phyloP scores from a whole-genome alignment of 176 grass and related monocot genomes.

The Chloris gayana region DNA sequence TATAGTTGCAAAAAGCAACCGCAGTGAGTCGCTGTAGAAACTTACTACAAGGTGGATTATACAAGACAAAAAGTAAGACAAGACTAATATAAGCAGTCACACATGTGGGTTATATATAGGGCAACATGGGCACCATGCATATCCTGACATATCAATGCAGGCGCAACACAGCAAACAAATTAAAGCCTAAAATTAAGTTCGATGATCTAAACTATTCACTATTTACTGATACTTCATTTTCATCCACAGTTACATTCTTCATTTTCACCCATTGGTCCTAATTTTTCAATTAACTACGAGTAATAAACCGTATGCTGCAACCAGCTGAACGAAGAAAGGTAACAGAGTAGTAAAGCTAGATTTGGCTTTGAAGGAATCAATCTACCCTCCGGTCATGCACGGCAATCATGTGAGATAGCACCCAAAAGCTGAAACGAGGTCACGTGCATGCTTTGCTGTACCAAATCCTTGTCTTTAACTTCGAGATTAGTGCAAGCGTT shows the following conservation, averaged over 20 bases:
- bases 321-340: background rate
- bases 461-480: conserved; percentile 26
- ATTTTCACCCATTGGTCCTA: background rate
- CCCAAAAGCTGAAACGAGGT: conserved; percentile 28
- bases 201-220: background rate
- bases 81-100: background rate
- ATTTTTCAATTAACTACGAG: background rate
- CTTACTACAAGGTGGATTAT: background rate
- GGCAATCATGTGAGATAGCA: conserved; percentile 37
- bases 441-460: conserved; percentile 35
- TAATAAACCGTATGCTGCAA: background rate
- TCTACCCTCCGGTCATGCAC: conserved; percentile 28
- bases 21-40: background rate
- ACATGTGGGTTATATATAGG: background rate
- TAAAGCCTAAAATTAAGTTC: no score
- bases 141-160: background rate
- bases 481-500: background rate
- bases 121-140: background rate
- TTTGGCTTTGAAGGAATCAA: conserved; percentile 38
- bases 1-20: background rate
- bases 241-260: background rate
- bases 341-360: background rate
- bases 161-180: no score
- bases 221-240: background rate
- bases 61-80: no score